A percentile compares a stretch with the other conserved stretches of the same genome.
These are phyloP conservation scores for Populus nigra DNA, from an alignment of 345 rosid genomes.

Conservation along the genomic window DNA sequence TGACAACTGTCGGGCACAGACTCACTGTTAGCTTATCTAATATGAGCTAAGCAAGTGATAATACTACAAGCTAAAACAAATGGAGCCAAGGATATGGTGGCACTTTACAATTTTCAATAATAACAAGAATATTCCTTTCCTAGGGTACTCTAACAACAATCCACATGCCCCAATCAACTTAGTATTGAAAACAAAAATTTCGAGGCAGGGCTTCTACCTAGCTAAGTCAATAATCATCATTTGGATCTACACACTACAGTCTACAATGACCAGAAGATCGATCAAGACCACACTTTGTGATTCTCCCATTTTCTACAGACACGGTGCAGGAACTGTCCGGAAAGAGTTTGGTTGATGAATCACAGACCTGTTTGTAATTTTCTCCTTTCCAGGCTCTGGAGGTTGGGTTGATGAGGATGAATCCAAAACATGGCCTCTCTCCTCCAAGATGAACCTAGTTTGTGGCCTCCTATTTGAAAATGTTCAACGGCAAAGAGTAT, in stretches of 20 bases:
- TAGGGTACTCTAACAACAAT: constrained; percentile 7
- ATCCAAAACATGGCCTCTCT: constrained; percentile 41
- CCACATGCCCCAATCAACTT: constrained; percentile 31
- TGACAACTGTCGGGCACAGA: not conserved
- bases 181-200: constrained; percentile 32
- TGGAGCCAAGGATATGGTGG: constrained; percentile 6
- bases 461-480: constrained; percentile 46
- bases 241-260: constrained; percentile 25
- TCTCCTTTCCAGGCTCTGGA: constrained; percentile 16
- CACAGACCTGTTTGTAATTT: constrained; percentile 21
- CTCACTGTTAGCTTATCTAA: not conserved
- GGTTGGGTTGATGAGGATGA: constrained; percentile 35
- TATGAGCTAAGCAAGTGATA: not conserved
- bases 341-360: constrained; percentile 24
- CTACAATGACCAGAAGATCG: constrained; percentile 40
- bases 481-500: constrained; percentile 55
- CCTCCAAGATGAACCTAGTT: constrained; percentile 49
- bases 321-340: constrained; percentile 15
- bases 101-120: constrained; percentile 18
- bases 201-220: constrained; percentile 29
- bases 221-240: constrained; percentile 23
- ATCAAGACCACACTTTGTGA: constrained; percentile 32
- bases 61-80: not conserved
- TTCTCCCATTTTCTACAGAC: constrained; percentile 47
- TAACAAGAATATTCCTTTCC: constrained; percentile 21